Percentiles rank a stretch among this genome's conserved stretches.
These are phyloP conservation scores for Scenedesmus sp. DNA, from an alignment of 163 green algal species.

Conservation along the genomic window DNA sequence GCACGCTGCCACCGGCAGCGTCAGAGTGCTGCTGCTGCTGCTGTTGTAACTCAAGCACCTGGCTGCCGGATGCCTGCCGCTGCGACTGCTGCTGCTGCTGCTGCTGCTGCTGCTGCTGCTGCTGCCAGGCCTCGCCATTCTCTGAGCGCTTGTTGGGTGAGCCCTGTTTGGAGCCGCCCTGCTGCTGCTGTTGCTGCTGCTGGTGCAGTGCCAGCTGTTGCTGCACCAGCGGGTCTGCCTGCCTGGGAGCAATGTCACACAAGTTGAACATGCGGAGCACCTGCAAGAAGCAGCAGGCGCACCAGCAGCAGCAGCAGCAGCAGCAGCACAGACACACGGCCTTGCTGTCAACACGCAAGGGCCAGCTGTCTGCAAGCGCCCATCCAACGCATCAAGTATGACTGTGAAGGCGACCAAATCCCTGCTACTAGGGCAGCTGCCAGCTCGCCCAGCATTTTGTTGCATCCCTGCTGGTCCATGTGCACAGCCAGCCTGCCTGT, in stretches of 20 bases:
- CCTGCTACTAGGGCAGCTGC: neutral
- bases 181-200: constrained; percentile 17
- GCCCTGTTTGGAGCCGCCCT: constrained; percentile 8
- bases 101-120: constrained; percentile 22
- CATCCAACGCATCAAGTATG: neutral
- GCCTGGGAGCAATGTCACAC: constrained; percentile 82
- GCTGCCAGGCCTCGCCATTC: neutral
- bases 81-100: constrained; percentile 29
- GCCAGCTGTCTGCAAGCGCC: neutral
- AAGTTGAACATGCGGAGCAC: constrained; percentile 94
- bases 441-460: neutral
- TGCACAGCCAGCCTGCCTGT: neutral
- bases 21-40: constrained; percentile 40
- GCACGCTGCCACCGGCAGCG: neutral
- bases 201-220: constrained; percentile 17
- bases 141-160: constrained; percentile 28
- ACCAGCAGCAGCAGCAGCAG: no score
- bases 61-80: constrained; percentile 2
- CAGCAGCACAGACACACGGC: constrained; percentile 2
- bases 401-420: neutral
- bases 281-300: constrained; percentile 31
- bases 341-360: no score
- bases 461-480: neutral
- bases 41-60: constrained; percentile 3
- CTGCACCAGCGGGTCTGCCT: constrained; percentile 30